A percentile compares a stretch with the other conserved stretches of the same genome.
Conservation (phyloP, 2,329 filamentous ascomycete species). For the Pseudocercospora crystallina region DNA sequence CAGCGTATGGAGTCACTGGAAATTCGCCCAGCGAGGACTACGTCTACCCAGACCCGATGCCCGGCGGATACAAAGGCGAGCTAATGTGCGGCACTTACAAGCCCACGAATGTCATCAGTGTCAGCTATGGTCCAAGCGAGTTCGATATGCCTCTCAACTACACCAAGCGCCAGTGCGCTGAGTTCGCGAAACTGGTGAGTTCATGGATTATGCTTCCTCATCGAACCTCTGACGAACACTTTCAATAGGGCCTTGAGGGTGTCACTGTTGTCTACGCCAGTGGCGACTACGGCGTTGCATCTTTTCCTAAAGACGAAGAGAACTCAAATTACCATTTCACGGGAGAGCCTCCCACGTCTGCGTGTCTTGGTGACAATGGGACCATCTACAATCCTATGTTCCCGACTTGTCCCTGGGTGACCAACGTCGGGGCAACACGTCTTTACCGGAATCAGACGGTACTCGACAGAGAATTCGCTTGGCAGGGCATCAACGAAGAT, state of each 20-base stretch:
- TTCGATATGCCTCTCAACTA: constrained; percentile 52
- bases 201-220: no score
- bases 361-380: constrained; percentile 20
- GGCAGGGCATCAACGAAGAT: constrained; percentile 7
- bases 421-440: constrained; percentile 43
- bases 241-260: constrained; percentile 47
- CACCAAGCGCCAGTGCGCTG: constrained; percentile 44
- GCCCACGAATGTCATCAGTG: constrained; percentile 55
- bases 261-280: constrained; percentile 42
- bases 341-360: no score
- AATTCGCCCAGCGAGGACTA: constrained; percentile 13
- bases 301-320: constrained; percentile 27
- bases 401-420: constrained; percentile 32
- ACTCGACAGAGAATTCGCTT: constrained; percentile 20
- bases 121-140: constrained; percentile 58
- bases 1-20: constrained; percentile 50
- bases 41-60: constrained; percentile 48
- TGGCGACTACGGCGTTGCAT: constrained; percentile 30
- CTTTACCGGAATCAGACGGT: constrained; percentile 37
- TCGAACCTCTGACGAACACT: no score
- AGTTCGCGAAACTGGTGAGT: constrained; percentile 49
- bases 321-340: constrained; percentile 32
- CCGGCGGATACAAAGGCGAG: constrained; percentile 51
- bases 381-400: constrained; percentile 28
- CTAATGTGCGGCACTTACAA: constrained; percentile 48